Evolutionary conservation across 2,329 filamentous ascomycete genomes (phyloP), one percentile per base, ranked within the genome.

Genomic region (Neofusicoccum ribis): DNA sequence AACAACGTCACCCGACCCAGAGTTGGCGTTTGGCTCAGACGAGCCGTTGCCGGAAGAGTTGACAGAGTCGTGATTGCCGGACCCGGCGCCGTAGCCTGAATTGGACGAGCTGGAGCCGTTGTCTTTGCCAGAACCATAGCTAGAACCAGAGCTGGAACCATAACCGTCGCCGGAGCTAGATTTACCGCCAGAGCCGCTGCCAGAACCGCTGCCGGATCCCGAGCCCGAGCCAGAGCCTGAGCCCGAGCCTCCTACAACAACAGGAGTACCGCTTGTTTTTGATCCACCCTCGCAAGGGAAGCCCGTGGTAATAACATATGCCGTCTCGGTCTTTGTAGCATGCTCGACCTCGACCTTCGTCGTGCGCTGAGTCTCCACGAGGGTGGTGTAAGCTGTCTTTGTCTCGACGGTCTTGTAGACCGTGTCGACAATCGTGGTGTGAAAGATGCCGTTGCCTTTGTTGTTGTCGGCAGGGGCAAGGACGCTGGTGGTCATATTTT

Each of bases 281-380:
- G 34, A 23, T 12, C 51, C 51, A 7, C 34, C 51, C 31, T 39
- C 34, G 17, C 51, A 54, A 8, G 51, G 51, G 3, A 54, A 37
- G 36, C 51, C 51, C n/a, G 51, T 54, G 31, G 51, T 54, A 11
- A 54, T 54, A 9, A 54, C 51, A 39, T 54, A 54, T 8, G 51
- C 51, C 7, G 51, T 54, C 34, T 54, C 34, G 15, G 51, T 54
- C 36, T 41, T 36, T 5, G 51, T 54, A 1, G 51, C 34, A 12
- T 39, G n/a, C 36, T 36, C 36, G n/a, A 37, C 23, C 51, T 54
- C 51, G 9, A 54, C 36, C 34, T 54, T 54, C 34, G 51, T 54
- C 34, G 51, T 54, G n/a, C 37, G 36, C 51, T 46, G 43, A 3
- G 43, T 46, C 1, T 15, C n/a, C 15, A 46, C 43, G 43, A 46